A percentile compares a stretch with the other conserved stretches of the same genome.
These are phyloP conservation scores for Colletotrichum phormii DNA, from an alignment of 2,329 filamentous ascomycete species.

Conservation along the genomic window DNA sequence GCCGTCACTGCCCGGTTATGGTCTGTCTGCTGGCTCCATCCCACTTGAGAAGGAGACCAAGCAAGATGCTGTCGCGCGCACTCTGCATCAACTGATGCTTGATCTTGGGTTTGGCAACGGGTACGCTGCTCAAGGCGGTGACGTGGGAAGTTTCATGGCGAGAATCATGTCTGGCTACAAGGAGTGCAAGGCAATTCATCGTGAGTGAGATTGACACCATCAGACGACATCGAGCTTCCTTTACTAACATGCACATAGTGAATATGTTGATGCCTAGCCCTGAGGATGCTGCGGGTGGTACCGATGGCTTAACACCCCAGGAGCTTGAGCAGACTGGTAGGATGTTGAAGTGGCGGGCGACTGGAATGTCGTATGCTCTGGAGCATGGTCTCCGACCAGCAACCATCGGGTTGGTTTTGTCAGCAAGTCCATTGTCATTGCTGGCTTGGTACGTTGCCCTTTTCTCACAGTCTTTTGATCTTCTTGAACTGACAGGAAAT, in stretches of 20 bases:
- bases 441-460: constrained; percentile 58
- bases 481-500: fast-evolving
- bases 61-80: constrained; percentile 47
- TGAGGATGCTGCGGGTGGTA: neutral
- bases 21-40: constrained; percentile 55
- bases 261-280: constrained; percentile 5
- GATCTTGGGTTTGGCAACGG: constrained; percentile 62
- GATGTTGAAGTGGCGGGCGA: constrained; percentile 50
- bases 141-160: constrained; percentile 61
- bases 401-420: constrained; percentile 67
- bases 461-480: neutral
- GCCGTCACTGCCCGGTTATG: constrained; percentile 66
- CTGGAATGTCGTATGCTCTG: constrained; percentile 60
- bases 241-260: neutral
- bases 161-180: constrained; percentile 55
- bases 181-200: constrained; percentile 59
- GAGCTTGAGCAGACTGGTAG: constrained; percentile 41
- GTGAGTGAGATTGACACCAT: neutral
- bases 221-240: fast-evolving
- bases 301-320: neutral
- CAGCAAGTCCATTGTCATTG: constrained; percentile 65
- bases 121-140: constrained; percentile 69
- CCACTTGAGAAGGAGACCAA: constrained; percentile 42
- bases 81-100: constrained; percentile 64
- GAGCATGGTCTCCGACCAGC: constrained; percentile 66